These are phyloP conservation scores for Erigeron philadelphicus DNA, from an alignment of 140 eudicot species.

Conservation along the genomic window DNA sequence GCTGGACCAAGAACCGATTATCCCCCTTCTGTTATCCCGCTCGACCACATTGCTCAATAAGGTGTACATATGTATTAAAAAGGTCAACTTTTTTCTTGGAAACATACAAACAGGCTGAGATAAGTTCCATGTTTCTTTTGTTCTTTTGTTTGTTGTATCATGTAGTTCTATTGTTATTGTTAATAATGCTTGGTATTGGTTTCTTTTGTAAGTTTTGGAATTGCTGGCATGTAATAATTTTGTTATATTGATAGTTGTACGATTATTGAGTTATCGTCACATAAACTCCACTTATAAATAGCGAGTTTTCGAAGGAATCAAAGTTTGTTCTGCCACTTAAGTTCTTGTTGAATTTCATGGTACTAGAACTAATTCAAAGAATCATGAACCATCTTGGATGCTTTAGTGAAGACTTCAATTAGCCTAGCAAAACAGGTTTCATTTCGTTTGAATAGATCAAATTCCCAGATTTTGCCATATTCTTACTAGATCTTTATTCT, in stretches of 20 bases:
- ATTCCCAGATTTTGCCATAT: not conserved
- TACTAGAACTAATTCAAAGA: not conserved
- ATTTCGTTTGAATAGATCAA: not conserved
- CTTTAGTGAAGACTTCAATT: not conserved
- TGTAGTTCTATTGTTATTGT: slow-evolving; percentile 23
- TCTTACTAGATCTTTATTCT: slow-evolving; percentile 18
- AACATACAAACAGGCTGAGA: slow-evolving; percentile 3
- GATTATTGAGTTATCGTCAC: slow-evolving; percentile 18
- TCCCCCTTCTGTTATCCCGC: slow-evolving; percentile 53
- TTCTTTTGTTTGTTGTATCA: slow-evolving; percentile 30
- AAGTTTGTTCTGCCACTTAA: not conserved
- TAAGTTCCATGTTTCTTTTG: slow-evolving; percentile 9
- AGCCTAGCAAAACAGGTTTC: not conserved
- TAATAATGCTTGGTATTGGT: slow-evolving; percentile 18
- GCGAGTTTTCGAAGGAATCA: not conserved
- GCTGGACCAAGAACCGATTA: slow-evolving; percentile 87
- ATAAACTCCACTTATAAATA: not conserved
- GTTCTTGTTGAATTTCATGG: not conserved
- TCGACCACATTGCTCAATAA: slow-evolving; percentile 15
- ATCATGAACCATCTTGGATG: not conserved
- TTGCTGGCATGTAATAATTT: slow-evolving; percentile 15
- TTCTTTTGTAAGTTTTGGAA: slow-evolving; percentile 18
- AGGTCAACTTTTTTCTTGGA: slow-evolving; percentile 16
- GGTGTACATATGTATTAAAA: slow-evolving; percentile 12
- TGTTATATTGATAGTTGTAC: slow-evolving; percentile 21